Evolutionary conservation across 2,329 filamentous ascomycete genomes (phyloP).

Genomic region (Mycosphaerella sp.): DNA sequence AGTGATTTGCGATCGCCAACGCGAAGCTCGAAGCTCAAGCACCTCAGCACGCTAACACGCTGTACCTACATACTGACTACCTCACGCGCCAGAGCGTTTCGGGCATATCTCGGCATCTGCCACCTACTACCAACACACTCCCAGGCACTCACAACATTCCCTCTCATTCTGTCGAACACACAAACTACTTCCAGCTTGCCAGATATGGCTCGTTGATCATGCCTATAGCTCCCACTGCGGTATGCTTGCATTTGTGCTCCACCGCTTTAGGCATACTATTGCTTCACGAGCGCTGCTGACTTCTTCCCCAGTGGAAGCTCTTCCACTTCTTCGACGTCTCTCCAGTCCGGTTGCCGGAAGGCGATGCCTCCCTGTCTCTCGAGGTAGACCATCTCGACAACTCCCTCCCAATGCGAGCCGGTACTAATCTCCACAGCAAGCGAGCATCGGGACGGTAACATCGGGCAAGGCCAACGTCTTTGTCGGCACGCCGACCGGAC

Average conservation of each 20-base stretch:
- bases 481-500: slow-evolving; percentile 76
- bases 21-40: neutral
- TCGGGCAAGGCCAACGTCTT: slow-evolving; percentile 87
- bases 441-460: slow-evolving; percentile 73
- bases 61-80: neutral
- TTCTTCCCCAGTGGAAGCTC: slow-evolving; percentile 73
- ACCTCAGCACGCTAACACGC: no score
- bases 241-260: slow-evolving; percentile 9
- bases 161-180: neutral
- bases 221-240: slow-evolving; percentile 29
- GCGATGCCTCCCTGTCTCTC: slow-evolving; percentile 56
- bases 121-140: neutral
- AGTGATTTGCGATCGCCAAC: slow-evolving; percentile 3
- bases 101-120: neutral
- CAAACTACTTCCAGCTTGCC: neutral
- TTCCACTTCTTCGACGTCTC: slow-evolving; percentile 99
- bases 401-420: neutral
- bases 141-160: neutral
- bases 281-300: neutral
- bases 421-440: slow-evolving; percentile 37
- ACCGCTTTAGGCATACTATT: neutral
- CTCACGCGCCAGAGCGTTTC: neutral
- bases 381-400: slow-evolving; percentile 22
- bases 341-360: slow-evolving; percentile 71
- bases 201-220: slow-evolving; percentile 25